phyloP scores from a whole-genome alignment of 352 stramenopile species.

The Phytophthora ohioensis region DNA sequence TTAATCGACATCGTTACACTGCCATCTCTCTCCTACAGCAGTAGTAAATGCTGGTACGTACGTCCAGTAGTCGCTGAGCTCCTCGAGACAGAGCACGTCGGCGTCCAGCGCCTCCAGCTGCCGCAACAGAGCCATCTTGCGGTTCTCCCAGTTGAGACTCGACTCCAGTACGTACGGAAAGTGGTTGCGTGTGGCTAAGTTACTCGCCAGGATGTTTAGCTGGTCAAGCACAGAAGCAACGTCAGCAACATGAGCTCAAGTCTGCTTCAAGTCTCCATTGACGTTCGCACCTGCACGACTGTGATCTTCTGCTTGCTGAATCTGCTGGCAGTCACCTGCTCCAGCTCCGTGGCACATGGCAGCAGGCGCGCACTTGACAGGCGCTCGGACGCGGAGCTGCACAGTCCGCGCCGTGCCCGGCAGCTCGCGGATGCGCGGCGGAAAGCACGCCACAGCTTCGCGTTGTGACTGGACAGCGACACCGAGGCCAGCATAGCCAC shows the following conservation, averaged over 20 bases:
- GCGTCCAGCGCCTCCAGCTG: constrained; percentile 82
- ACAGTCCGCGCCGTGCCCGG: constrained; percentile 31
- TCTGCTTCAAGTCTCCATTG: background rate
- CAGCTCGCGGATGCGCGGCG: constrained; percentile 42
- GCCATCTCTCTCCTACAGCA: constrained; percentile 4
- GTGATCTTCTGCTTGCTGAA: constrained; percentile 77
- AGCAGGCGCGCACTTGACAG: constrained; percentile 43
- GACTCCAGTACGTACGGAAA: constrained; percentile 89
- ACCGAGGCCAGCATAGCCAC: constrained; percentile 77
- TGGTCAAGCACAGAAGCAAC: constrained; percentile 29
- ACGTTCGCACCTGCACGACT: constrained; percentile 64
- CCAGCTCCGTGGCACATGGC: constrained; percentile 59
- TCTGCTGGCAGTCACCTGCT: constrained; percentile 31
- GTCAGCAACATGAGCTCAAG: background rate
- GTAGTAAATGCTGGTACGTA: constrained; percentile 38
- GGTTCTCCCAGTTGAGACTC: constrained; percentile 86
- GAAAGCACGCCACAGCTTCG: constrained; percentile 59
- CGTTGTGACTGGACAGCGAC: constrained; percentile 61
- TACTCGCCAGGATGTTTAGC: constrained; percentile 89
- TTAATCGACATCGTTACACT: constrained; percentile 3
- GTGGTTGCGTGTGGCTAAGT: constrained; percentile 84
- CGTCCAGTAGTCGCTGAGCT: constrained; percentile 91
- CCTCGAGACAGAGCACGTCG: constrained; percentile 86
- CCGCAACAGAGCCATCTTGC: constrained; percentile 78
- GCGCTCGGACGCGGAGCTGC: constrained; percentile 19